Evolutionary conservation across 352 stramenopile genomes (phyloP).

Genomic region (Nothophytophthora sp.): DNA sequence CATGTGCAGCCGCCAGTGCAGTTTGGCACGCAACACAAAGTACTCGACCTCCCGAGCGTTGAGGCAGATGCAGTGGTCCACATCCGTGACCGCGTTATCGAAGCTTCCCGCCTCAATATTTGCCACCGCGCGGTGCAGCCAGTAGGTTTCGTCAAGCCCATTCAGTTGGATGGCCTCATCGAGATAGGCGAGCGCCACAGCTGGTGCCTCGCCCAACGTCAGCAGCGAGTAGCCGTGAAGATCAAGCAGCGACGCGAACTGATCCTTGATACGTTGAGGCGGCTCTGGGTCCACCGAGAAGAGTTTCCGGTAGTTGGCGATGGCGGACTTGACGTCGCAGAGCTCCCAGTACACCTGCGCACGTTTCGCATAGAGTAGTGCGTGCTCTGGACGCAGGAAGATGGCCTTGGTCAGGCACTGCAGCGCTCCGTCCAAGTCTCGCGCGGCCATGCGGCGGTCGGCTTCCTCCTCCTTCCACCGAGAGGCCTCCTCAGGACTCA

Average conservation of each 20-base stretch:
- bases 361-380: conserved; percentile 60
- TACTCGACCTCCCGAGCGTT: conserved; percentile 80
- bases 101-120: conserved; percentile 59
- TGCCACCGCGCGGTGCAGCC: conserved; percentile 73
- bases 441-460: conserved; percentile 25
- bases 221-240: conserved; percentile 74
- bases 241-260: conserved; percentile 74
- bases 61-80: conserved; percentile 82
- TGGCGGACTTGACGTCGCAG: conserved; percentile 78
- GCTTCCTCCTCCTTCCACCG: conserved; percentile 51
- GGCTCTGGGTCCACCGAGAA: conserved; percentile 58
- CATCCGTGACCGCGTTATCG: conserved; percentile 77
- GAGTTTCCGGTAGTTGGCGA: conserved; percentile 80
- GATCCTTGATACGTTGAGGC: conserved; percentile 68
- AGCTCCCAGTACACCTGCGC: conserved; percentile 74
- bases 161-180: conserved; percentile 80
- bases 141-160: conserved; percentile 67
- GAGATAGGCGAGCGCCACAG: conserved; percentile 64
- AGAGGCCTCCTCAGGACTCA: conserved; percentile 53
- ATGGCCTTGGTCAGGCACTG: conserved; percentile 74
- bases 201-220: conserved; percentile 48
- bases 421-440: conserved; percentile 50
- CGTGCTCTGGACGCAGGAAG: conserved; percentile 61
- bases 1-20: conserved; percentile 80
- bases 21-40: conserved; percentile 78